phyloP scores from a whole-genome alignment of 2,329 filamentous ascomycete species.

The Fusarium staphyleae region DNA sequence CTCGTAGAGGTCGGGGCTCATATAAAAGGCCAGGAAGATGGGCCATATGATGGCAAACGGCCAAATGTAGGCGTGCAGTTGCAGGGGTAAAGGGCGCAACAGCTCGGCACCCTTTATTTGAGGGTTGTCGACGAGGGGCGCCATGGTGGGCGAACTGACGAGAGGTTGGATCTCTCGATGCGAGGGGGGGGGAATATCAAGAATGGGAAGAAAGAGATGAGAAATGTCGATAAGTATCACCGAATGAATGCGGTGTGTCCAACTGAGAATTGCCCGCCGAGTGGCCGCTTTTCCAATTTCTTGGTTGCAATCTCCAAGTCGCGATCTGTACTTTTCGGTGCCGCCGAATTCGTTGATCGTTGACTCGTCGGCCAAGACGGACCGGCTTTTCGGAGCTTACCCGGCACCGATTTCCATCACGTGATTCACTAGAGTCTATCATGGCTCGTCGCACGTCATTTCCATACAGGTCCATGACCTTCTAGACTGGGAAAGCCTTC shows the following conservation, averaged over 20 bases:
- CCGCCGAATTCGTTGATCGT: slow-evolving; percentile 24
- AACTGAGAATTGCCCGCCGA: slow-evolving; percentile 11
- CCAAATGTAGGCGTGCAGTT: slow-evolving; percentile 89
- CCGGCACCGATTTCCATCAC: slow-evolving; percentile 29
- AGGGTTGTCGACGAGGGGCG: slow-evolving; percentile 86
- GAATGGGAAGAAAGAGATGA: not conserved
- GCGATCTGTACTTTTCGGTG: slow-evolving; percentile 43
- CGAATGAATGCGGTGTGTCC: slow-evolving; percentile 11
- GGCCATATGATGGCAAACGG: slow-evolving; percentile 94
- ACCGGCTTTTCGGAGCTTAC: slow-evolving; percentile 27
- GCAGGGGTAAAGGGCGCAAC: slow-evolving; percentile 82
- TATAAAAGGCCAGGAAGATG: slow-evolving; percentile 86
- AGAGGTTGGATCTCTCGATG: slow-evolving; percentile 21
- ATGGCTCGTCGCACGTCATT: slow-evolving; percentile 1
- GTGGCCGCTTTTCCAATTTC: slow-evolving; percentile 27
- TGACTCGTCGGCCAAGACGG: slow-evolving; percentile 13
- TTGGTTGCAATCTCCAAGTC: slow-evolving; percentile 33
- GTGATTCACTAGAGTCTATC: slow-evolving; percentile 4
- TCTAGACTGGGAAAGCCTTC: too few species aligned
- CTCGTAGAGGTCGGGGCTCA: slow-evolving; percentile 83
- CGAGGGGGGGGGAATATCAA: slow-evolving; percentile 12
- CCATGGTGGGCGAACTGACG: slow-evolving; percentile 55
- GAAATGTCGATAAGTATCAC: not conserved
- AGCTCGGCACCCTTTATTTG: slow-evolving; percentile 90
- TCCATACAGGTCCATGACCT: slow-evolving; percentile 21